Evolutionary conservation across 106 monocot genomes (phyloP).

Genomic region (Cymbidium sinense): DNA sequence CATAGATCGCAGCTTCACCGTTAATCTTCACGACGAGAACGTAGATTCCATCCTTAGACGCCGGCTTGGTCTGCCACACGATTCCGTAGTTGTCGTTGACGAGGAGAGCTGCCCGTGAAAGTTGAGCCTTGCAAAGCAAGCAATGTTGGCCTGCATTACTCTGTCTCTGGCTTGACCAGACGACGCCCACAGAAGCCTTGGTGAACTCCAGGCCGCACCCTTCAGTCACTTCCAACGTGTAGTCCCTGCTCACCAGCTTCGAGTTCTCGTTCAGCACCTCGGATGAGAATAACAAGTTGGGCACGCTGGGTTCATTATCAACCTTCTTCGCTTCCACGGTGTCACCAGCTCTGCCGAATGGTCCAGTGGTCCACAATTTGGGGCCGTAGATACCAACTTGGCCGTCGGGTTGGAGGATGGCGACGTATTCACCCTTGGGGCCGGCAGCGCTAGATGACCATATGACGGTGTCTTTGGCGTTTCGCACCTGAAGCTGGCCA

Average conservation of each 20-base stretch:
- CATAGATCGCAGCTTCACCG: neutral
- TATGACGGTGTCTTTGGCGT: neutral
- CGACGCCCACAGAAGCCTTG: neutral
- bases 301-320: neutral
- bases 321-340: neutral
- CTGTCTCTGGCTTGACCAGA: neutral
- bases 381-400: neutral
- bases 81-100: neutral
- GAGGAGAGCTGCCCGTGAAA: neutral
- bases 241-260: slow-evolving; percentile 3
- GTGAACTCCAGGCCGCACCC: neutral
- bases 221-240: neutral
- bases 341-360: neutral
- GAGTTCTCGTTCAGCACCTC: neutral
- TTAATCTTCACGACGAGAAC: neutral
- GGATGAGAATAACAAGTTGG: neutral
- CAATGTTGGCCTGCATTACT: neutral
- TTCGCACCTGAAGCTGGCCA: neutral
- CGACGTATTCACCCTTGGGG: neutral
- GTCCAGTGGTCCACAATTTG: neutral
- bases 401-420: slow-evolving; percentile 3
- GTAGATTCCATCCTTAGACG: neutral
- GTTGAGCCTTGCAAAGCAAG: neutral
- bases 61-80: neutral
- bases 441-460: neutral